Evolutionary conservation across 2,329 filamentous ascomycete species (phyloP).

Genomic region (Aspergillus transmontanensis): DNA sequence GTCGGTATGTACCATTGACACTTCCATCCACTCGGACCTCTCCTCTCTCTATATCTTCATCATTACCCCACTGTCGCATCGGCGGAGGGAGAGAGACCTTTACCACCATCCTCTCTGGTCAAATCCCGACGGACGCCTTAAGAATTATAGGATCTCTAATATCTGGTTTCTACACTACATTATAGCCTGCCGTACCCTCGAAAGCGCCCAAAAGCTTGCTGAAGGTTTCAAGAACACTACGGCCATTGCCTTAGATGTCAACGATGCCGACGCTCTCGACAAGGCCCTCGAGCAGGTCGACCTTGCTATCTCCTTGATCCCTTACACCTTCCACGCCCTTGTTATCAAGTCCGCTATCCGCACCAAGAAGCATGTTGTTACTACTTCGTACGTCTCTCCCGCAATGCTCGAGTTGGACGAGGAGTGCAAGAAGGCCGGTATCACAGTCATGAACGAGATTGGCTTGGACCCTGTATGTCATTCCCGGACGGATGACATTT

Average conservation of each 20-base stretch:
- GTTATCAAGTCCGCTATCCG: constrained; percentile 94
- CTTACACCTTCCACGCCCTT: constrained; percentile 83
- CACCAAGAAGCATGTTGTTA: constrained; percentile 94
- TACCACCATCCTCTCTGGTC: background rate
- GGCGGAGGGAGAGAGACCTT: background rate
- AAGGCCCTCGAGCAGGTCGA: constrained; percentile 78
- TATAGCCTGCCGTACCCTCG: constrained; percentile 78
- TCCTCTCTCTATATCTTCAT: background rate
- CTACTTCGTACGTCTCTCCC: constrained; percentile 88
- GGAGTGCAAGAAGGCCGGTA: constrained; percentile 82
- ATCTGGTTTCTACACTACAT: background rate
- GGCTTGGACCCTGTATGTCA: constrained; percentile 56
- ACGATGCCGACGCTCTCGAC: constrained; percentile 74
- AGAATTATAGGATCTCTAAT: constrained; percentile 1
- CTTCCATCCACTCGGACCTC: background rate
- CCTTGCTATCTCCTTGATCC: constrained; percentile 80
- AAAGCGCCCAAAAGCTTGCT: constrained; percentile 73
- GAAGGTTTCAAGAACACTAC: constrained; percentile 71
- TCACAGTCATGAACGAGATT: constrained; percentile 98
- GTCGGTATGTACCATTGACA: constrained; percentile 56
- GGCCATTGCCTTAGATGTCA: constrained; percentile 84
- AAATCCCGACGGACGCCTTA: background rate
- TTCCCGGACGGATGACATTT: background rate
- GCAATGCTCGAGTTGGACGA: constrained; percentile 88
- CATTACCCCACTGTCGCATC: background rate